Evolutionary conservation across 2,329 filamentous ascomycete genomes (phyloP).

Genomic region (Plenodomus lindquistii): DNA sequence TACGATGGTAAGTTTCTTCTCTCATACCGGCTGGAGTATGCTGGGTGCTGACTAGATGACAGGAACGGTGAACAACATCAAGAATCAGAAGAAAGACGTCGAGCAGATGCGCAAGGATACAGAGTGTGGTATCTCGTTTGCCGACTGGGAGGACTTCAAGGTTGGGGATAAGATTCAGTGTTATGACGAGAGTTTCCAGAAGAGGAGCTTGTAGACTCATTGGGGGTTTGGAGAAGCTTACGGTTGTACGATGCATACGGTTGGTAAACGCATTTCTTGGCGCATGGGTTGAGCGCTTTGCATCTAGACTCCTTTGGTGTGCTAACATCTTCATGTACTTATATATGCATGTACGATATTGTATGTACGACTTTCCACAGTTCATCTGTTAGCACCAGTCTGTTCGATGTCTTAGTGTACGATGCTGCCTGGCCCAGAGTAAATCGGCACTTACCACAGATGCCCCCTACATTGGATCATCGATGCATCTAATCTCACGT

Average conservation of each 20-base stretch:
- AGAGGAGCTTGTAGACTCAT: conserved; percentile 56
- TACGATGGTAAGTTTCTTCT: conserved; percentile 73
- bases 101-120: conserved; percentile 85
- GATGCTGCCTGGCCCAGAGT: too few species aligned
- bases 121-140: conserved; percentile 92
- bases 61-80: conserved; percentile 82
- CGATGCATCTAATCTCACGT: neutral
- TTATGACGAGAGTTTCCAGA: conserved; percentile 78
- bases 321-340: neutral
- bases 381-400: neutral
- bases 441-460: too few species aligned
- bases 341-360: neutral
- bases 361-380: neutral
- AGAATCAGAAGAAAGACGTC: conserved; percentile 91
- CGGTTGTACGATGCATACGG: too few species aligned
- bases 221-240: too few species aligned
- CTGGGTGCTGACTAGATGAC: neutral
- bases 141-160: conserved; percentile 75
- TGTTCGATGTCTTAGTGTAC: too few species aligned
- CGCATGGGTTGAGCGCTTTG: too few species aligned
- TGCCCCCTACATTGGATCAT: neutral
- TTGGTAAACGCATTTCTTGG: too few species aligned
- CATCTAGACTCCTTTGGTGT: too few species aligned
- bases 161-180: conserved; percentile 85
- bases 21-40: too few species aligned